A percentile compares a stretch with the other conserved stretches of the same genome.
These are phyloP conservation scores for Salix exigua DNA, from an alignment of 345 rosid species.

Conservation along the genomic window DNA sequence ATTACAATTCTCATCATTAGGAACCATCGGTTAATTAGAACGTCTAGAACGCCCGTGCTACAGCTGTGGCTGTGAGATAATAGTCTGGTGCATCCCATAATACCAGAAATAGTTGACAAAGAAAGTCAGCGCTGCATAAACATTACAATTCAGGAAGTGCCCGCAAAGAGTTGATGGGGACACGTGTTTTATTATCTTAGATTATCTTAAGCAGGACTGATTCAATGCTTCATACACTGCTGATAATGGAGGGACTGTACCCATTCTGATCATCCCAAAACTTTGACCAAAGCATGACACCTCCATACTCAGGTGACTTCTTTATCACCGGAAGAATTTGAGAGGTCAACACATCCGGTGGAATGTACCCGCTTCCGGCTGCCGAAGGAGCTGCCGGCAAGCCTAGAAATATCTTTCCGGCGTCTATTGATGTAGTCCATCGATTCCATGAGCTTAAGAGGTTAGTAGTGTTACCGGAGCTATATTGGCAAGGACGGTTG, in stretches of 20 bases:
- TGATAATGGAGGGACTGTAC: conserved; percentile 20
- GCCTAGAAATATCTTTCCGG: conserved; percentile 21
- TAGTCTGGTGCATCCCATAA: background rate
- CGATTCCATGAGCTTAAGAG: conserved; percentile 27
- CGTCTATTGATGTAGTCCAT: conserved; percentile 18
- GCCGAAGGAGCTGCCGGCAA: conserved; percentile 33
- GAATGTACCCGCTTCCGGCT: conserved; percentile 34
- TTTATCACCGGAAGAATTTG: conserved; percentile 27
- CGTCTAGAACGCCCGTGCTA: no score
- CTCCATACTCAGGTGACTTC: conserved; percentile 30
- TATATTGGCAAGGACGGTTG: conserved; percentile 27
- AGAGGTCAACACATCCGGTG: conserved; percentile 20
- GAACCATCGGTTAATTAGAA: no score
- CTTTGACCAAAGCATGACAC: conserved; percentile 39
- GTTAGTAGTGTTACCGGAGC: conserved; percentile 12
- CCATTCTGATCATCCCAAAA: conserved; percentile 26
- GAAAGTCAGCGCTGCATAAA: background rate
- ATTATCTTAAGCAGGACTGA: background rate
- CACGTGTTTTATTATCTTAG: background rate
- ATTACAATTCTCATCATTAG: no score
- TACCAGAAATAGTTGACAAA: background rate
- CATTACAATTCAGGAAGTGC: background rate
- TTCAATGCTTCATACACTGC: conserved; percentile 9
- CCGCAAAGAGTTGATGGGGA: background rate
- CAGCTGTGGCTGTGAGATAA: no score